Conservation (phyloP, 2,329 filamentous ascomycete species). For the Monosporascus sp. region DNA sequence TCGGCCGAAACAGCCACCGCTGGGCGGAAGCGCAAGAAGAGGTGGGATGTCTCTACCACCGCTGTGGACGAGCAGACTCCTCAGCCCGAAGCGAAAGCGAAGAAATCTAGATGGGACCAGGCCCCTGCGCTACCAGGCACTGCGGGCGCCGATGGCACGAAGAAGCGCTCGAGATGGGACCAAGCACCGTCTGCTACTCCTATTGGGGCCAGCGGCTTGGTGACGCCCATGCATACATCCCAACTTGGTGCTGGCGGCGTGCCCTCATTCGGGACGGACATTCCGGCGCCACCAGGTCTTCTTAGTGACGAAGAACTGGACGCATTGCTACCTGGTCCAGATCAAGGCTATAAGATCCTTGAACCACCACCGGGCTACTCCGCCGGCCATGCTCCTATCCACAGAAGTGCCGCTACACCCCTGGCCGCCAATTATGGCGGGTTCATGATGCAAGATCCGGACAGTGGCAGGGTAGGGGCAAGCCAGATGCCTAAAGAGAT, state of each 20-base stretch:
- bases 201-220: slow-evolving; percentile 66
- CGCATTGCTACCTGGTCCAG: slow-evolving; percentile 78
- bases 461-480: slow-evolving; percentile 73
- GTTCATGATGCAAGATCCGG: slow-evolving; percentile 97
- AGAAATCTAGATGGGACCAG: slow-evolving; percentile 85
- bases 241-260: slow-evolving; percentile 47
- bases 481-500: slow-evolving; percentile 95
- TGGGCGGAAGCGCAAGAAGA: slow-evolving; percentile 81
- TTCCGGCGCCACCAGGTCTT: slow-evolving; percentile 71
- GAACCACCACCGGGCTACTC: slow-evolving; percentile 89
- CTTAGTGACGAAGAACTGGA: slow-evolving; percentile 94
- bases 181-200: slow-evolving; percentile 79
- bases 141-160: slow-evolving; percentile 51
- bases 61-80: slow-evolving; percentile 43
- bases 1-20: slow-evolving; percentile 57
- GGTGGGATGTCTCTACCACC: slow-evolving; percentile 78
- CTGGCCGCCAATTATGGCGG: slow-evolving; percentile 63
- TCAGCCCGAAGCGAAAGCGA: slow-evolving; percentile 56
- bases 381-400: slow-evolving; percentile 69
- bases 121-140: slow-evolving; percentile 55
- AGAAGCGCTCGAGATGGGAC: slow-evolving; percentile 86
- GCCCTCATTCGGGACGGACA: slow-evolving; percentile 74
- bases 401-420: slow-evolving; percentile 69
- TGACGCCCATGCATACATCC: slow-evolving; percentile 70
- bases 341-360: slow-evolving; percentile 87